A percentile compares a stretch with the other conserved stretches of the same genome.
phyloP scores from a whole-genome alignment of 2,329 filamentous ascomycete species.

The Boeremia lycopersici region DNA sequence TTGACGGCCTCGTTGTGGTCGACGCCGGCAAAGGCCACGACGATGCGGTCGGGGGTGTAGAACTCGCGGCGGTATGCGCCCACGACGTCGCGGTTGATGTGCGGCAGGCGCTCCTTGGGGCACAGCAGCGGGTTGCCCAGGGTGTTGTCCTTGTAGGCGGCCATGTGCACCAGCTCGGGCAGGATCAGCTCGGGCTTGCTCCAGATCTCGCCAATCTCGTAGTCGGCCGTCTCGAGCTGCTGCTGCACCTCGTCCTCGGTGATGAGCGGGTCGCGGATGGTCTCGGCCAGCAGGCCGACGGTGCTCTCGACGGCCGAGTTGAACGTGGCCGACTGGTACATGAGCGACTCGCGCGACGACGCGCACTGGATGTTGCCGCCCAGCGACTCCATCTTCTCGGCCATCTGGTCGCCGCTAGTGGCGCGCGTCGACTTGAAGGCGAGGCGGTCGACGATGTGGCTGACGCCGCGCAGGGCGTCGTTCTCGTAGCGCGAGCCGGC shows the following conservation, averaged over 20 bases:
- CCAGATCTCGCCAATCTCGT: conserved; percentile 98
- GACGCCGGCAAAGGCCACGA: conserved; percentile 93
- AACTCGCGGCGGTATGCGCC: conserved; percentile 81
- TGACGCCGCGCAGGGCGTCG: conserved; percentile 81
- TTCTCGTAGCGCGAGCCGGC: conserved; percentile 95
- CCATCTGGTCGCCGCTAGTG: conserved; percentile 79
- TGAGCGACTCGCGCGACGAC: conserved; percentile 91
- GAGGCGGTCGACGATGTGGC: conserved; percentile 93
- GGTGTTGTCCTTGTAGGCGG: conserved; percentile 94
- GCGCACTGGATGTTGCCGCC: conserved; percentile 98
- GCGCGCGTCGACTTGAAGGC: conserved; percentile 87
- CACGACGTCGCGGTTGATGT: conserved; percentile 76
- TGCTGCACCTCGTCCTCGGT: conserved; percentile 85
- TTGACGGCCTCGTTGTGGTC: conserved; percentile 79
- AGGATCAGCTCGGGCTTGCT: conserved; percentile 94
- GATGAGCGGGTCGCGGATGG: conserved; percentile 83
- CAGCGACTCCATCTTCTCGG: conserved; percentile 83
- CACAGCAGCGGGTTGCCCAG: conserved; percentile 92
- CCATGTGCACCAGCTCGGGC: conserved; percentile 92
- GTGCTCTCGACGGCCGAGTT: conserved; percentile 87
- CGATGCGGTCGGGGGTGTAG: conserved; percentile 87
- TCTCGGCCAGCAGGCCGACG: conserved; percentile 86
- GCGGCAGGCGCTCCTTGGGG: conserved; percentile 77
- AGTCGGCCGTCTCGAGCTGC: conserved; percentile 89
- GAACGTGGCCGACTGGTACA: conserved; percentile 99